A percentile compares a stretch with the other conserved stretches of the same genome.
Conservation (phyloP, 148 eudicot genomes). For the Vaccinium vitisidaea region DNA sequence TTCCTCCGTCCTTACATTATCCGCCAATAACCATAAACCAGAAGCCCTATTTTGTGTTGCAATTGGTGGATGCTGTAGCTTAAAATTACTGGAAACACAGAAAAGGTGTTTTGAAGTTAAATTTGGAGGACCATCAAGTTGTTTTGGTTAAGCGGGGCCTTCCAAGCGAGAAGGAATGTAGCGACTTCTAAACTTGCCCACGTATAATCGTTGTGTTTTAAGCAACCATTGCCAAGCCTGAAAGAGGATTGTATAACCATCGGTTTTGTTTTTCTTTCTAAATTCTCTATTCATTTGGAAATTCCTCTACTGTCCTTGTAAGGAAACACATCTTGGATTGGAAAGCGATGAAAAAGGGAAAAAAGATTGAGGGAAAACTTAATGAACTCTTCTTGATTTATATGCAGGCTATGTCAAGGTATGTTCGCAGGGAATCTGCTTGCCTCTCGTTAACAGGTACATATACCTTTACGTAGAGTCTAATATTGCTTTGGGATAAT, state of each 20-base stretch:
- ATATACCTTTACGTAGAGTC: not conserved
- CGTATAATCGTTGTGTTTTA: not conserved
- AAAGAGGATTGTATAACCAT: not conserved
- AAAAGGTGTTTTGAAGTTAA: not conserved
- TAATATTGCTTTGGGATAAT: not conserved
- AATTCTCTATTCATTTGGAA: not conserved
- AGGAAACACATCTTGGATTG: not conserved
- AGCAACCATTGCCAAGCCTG: too few relatives aligned
- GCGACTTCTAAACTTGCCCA: not conserved
- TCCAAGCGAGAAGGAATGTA: not conserved
- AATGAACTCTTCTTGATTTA: constrained; percentile 12
- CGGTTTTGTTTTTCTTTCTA: not conserved
- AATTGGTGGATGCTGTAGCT: not conserved
- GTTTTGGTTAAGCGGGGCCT: not conserved
- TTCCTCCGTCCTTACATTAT: not conserved
- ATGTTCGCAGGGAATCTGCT: constrained; percentile 69
- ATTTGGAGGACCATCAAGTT: not conserved
- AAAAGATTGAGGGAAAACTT: constrained; percentile 1
- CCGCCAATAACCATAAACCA: not conserved
- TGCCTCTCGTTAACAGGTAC: constrained; percentile 80
- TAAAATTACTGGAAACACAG: not conserved
- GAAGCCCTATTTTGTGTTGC: not conserved
- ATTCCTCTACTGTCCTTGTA: not conserved
- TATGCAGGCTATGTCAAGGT: constrained; percentile 81
- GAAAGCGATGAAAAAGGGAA: not conserved